These are phyloP conservation scores for Cynanchum wilfordii DNA, from an alignment of 257 asterid genomes.

Conservation along the genomic window DNA sequence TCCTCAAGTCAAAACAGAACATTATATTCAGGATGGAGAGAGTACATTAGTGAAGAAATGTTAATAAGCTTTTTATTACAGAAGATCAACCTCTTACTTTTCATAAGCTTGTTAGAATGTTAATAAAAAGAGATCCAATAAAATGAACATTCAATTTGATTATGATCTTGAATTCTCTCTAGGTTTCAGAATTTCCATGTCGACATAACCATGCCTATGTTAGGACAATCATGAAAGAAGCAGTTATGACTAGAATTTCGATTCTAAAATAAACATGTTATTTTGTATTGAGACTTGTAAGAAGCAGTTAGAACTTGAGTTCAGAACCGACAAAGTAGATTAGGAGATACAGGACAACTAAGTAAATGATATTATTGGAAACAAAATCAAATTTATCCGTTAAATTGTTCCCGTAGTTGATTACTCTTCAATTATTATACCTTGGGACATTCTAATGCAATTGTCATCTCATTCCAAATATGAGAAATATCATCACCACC, in stretches of 20 bases:
- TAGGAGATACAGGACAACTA: neutral
- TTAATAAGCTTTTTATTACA: neutral
- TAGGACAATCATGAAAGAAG: neutral
- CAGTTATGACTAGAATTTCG: too few species aligned
- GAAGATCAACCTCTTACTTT: neutral
- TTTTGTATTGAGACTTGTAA: too few species aligned
- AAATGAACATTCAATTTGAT: neutral
- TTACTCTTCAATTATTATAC: conserved; percentile 34
- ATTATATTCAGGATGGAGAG: neutral
- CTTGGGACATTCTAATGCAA: conserved; percentile 76
- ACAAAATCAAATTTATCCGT: neutral
- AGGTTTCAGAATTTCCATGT: neutral
- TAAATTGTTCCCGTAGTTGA: conserved; percentile 4
- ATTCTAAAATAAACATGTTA: too few species aligned
- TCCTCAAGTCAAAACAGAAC: neutral
- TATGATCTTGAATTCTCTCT: neutral
- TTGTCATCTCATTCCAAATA: conserved; percentile 76
- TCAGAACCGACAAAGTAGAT: neutral
- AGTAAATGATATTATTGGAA: neutral
- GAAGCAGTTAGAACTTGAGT: neutral
- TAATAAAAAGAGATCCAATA: neutral
- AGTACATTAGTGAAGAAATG: neutral
- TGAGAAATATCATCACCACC: conserved; percentile 20
- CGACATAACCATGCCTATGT: neutral
- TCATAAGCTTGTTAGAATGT: neutral